phyloP scores from a whole-genome alignment of 1,139 yeast genomes.

The Geotrichum bryndzae region DNA sequence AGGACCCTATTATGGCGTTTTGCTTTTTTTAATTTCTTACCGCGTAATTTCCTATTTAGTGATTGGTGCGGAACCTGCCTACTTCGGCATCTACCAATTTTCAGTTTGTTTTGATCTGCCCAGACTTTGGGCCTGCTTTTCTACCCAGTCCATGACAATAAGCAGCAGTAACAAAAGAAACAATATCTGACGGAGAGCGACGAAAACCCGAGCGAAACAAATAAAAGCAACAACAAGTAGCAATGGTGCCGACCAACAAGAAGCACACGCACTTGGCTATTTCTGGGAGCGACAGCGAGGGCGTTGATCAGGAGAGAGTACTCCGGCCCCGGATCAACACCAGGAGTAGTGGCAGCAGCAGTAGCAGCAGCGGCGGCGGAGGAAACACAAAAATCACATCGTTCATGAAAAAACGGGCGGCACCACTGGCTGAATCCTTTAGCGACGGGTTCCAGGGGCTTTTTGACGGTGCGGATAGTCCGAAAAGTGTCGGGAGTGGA shows the following conservation, averaged over 20 bases:
- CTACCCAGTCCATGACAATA: not conserved
- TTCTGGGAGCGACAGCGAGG: not conserved
- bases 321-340: not conserved
- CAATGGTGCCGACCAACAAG: not conserved
- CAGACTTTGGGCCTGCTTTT: not conserved
- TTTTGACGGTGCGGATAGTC: not conserved
- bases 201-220: not conserved
- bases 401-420: not conserved
- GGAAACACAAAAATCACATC: not conserved
- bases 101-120: not conserved
- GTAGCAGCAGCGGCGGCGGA: not conserved
- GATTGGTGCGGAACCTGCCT: not conserved
- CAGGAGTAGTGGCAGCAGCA: not conserved
- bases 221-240: not conserved
- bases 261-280: not conserved
- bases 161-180: not conserved
- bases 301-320: not conserved
- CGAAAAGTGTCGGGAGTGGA: not conserved
- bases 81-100: not conserved
- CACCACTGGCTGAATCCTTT: not conserved
- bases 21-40: no score
- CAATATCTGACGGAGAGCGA: not conserved
- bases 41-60: no score
- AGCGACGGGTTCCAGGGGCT: slow-evolving; percentile 1
- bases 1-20: no score